Percentiles rank a stretch among this genome's conserved stretches.
Conservation (phyloP, 2,329 filamentous ascomycete genomes). For the Bertia moriformis region DNA sequence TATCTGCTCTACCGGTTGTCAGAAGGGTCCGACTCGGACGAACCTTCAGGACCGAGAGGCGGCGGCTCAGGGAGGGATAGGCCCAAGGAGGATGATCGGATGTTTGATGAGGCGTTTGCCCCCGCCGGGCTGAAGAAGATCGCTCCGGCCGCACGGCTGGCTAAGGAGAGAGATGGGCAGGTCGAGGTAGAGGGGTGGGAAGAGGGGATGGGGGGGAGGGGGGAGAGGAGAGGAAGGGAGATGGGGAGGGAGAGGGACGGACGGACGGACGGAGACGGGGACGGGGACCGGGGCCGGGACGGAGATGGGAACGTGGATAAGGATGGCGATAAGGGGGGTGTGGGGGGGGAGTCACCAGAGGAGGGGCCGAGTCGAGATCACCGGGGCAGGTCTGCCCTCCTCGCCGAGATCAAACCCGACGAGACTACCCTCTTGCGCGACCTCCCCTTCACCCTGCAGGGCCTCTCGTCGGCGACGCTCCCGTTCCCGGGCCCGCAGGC, state of each 20-base stretch:
- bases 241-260: background rate
- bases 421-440: constrained; percentile 61
- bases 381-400: constrained; percentile 37
- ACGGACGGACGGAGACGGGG: background rate
- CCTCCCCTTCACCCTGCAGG: constrained; percentile 83
- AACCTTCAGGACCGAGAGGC: constrained; percentile 19
- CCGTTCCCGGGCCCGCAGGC: constrained; percentile 57
- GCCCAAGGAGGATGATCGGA: background rate
- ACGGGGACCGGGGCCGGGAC: background rate
- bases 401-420: constrained; percentile 39
- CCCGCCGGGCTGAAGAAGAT: background rate
- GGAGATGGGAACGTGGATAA: background rate
- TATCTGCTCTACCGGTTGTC: constrained; percentile 78
- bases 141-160: no score
- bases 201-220: no score
- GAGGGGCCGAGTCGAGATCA: no score
- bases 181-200: no score
- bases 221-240: no score
- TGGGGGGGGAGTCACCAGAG: no score
- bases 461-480: constrained; percentile 73
- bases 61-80: background rate
- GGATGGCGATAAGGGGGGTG: no score
- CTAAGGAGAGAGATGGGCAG: background rate
- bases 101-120: no score
- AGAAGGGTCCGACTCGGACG: constrained; percentile 44